Conservation (phyloP, 2,329 filamentous ascomycete species). For the Alternaria sp. region DNA sequence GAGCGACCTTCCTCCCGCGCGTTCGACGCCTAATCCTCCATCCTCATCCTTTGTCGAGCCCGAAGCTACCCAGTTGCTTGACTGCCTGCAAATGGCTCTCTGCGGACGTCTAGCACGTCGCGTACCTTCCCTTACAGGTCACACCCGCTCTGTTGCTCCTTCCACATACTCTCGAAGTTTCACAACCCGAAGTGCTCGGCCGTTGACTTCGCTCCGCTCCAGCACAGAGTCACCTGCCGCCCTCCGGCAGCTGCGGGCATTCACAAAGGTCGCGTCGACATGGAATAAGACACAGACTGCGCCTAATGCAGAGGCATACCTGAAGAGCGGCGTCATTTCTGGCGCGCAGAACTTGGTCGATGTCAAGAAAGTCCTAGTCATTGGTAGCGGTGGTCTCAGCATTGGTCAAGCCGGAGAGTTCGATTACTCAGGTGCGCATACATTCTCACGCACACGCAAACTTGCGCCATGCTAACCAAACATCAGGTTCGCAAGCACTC, state of each 20-base stretch:
- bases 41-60: slow-evolving; percentile 35
- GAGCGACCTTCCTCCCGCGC: slow-evolving; percentile 25
- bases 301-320: slow-evolving; percentile 83
- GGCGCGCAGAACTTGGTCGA: slow-evolving; percentile 77
- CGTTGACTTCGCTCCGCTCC: slow-evolving; percentile 38
- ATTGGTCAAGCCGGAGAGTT: slow-evolving; percentile 99
- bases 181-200: slow-evolving; percentile 40
- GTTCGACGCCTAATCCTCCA: slow-evolving; percentile 22
- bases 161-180: slow-evolving; percentile 41
- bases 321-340: slow-evolving; percentile 86
- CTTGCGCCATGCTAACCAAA: slow-evolving; percentile 20
- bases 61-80: slow-evolving; percentile 39
- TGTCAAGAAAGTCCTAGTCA: slow-evolving; percentile 96
- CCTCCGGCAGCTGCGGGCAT: slow-evolving; percentile 47
- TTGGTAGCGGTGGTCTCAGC: slow-evolving; percentile 91
- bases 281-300: slow-evolving; percentile 66
- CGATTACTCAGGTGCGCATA: slow-evolving; percentile 84
- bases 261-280: slow-evolving; percentile 44
- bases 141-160: slow-evolving; percentile 39
- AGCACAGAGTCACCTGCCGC: slow-evolving; percentile 41
- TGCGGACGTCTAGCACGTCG: slow-evolving; percentile 52
- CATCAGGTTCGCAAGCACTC: slow-evolving; percentile 85
- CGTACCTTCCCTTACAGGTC: slow-evolving; percentile 44
- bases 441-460: not conserved
- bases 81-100: slow-evolving; percentile 49